Evolutionary conservation across 768 basidiomycete genomes (phyloP), one percentile per base, ranked within the genome.

Genomic region (Flagelloscypha sp.): DNA sequence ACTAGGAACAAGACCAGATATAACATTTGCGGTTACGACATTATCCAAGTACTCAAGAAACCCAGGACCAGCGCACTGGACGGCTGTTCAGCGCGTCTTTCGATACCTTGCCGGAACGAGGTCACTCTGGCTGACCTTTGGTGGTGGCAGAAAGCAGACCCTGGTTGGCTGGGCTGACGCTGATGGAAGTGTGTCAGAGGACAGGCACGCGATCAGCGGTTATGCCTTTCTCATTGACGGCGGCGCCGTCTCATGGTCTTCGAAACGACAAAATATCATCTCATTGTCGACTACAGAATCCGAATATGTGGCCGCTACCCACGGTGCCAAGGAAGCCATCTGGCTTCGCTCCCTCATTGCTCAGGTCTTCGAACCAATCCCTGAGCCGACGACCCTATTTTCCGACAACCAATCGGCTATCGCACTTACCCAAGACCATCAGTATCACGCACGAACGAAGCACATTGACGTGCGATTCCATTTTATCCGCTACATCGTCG

Each of bases 181-280:
- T 18, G 42, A 48, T 50, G 43, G 48, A 11, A 45, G 35, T 13
- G 42, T 46, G 46, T 31, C 36, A 1, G 37, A 50, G n/a, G 44
- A 58, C 47, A 24, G 56, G 7, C 33, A 49, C 17, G 56, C 61
- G 5, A 59, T 62, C 7, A 55, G 53, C 2, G 59, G 60, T 17
- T 61, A 56, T 35, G 48, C 52, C 3, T 57, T 55, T 36, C 37
- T 55, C 15, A 22, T 60, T 16, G 42, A 51, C 24, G 52, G 57
- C 8, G 50, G 53, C 4, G 44, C 54, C 3, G 48, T 65, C 27
- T 56, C 53, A 6, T 65, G 61, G 61, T 43, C 30, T 12, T 48
- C 55, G 5, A 59, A 56, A 40, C 44, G 45, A 18, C 64, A 66
- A 36, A 44, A 50, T 31, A 44, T 53, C 16, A 37, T 59, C 7